phyloP scores from a whole-genome alignment of 331 rosid genomes.

The Malus hybrid region DNA sequence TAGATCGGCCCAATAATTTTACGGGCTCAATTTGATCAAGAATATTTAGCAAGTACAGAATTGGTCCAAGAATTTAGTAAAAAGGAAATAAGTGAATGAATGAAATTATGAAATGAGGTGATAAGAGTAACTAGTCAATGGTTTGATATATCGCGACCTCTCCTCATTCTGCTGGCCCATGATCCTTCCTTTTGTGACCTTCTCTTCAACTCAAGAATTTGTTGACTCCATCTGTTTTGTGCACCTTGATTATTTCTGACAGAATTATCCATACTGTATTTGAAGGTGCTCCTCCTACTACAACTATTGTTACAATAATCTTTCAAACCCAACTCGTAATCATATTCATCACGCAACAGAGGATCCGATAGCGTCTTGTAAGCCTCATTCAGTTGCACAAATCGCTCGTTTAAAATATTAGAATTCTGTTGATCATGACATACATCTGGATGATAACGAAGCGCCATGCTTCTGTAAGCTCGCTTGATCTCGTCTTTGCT shows the following conservation, averaged over 20 bases:
- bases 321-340: slow-evolving; percentile 20
- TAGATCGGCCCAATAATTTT: neutral
- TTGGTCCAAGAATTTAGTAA: neutral
- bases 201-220: slow-evolving; percentile 7
- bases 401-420: slow-evolving; percentile 15
- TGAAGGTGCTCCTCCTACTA: too few species aligned
- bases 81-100: neutral
- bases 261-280: neutral
- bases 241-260: neutral
- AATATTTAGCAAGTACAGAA: neutral
- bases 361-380: slow-evolving; percentile 51
- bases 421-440: slow-evolving; percentile 34
- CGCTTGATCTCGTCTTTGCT: slow-evolving; percentile 41
- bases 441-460: slow-evolving; percentile 53
- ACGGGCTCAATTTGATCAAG: neutral
- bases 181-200: slow-evolving; percentile 5
- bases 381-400: slow-evolving; percentile 46
- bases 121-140: neutral
- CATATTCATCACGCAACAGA: slow-evolving; percentile 39
- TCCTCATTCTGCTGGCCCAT: slow-evolving; percentile 7
- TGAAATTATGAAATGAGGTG: too few species aligned
- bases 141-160: neutral
- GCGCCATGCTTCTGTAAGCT: slow-evolving; percentile 54
- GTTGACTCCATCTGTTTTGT: neutral
- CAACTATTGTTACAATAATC: neutral